phyloP scores from a whole-genome alignment of 352 stramenopile genomes.

The Phytophthora citrophthora region DNA sequence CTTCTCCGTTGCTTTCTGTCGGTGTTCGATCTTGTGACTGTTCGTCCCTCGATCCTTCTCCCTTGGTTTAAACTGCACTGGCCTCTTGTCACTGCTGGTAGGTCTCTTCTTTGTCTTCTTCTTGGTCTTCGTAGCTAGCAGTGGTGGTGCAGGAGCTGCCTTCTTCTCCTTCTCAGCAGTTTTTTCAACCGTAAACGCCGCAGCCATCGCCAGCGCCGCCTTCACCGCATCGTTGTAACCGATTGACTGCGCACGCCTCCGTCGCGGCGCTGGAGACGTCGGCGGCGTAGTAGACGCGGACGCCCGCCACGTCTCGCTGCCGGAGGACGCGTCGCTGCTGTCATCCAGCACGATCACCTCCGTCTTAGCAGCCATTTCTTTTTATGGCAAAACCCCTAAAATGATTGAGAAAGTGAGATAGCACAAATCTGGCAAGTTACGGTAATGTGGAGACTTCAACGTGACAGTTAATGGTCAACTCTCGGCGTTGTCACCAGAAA shows the following conservation, averaged over 20 bases:
- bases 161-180: slow-evolving; percentile 13
- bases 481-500: background rate
- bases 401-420: background rate
- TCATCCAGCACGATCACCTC: slow-evolving; percentile 43
- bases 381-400: background rate
- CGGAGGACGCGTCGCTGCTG: slow-evolving; percentile 34
- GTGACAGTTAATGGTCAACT: background rate
- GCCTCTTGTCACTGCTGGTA: background rate
- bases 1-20: background rate
- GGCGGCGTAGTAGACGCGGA: slow-evolving; percentile 12
- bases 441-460: background rate
- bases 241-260: slow-evolving; percentile 13
- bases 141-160: slow-evolving; percentile 6
- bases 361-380: slow-evolving; percentile 9
- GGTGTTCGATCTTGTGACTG: background rate
- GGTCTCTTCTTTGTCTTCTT: slow-evolving; percentile 4
- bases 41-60: slow-evolving; percentile 5
- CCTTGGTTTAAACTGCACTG: background rate
- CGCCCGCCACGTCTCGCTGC: slow-evolving; percentile 9
- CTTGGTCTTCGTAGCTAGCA: slow-evolving; percentile 18
- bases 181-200: slow-evolving; percentile 14
- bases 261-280: background rate
- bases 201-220: slow-evolving; percentile 37
- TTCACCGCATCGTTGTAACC: slow-evolving; percentile 38
- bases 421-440: background rate